Evolutionary conservation across 2,329 filamentous ascomycete genomes (phyloP).

Genomic region (Daldinia sp.): DNA sequence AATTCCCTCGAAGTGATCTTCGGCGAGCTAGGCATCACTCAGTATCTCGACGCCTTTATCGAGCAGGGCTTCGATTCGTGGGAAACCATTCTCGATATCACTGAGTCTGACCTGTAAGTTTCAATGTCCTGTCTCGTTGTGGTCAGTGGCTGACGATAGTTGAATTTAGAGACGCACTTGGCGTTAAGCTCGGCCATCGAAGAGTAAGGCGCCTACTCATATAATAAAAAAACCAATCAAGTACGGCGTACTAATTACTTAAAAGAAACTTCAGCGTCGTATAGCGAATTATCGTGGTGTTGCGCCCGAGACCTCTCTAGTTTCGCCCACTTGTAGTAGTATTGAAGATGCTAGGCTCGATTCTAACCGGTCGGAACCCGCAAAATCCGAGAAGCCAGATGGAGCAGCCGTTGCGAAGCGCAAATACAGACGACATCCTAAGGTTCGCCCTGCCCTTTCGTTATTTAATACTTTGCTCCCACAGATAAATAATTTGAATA

Average conservation of each 20-base stretch:
- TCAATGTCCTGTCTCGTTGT: not conserved
- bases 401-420: constrained; percentile 67
- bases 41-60: constrained; percentile 79
- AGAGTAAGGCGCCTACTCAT: constrained; percentile 66
- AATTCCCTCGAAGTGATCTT: constrained; percentile 74
- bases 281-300: constrained; percentile 80
- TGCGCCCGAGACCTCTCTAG: constrained; percentile 65
- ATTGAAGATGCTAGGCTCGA: constrained; percentile 69
- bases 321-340: constrained; percentile 61
- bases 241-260: constrained; percentile 33
- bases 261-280: constrained; percentile 82
- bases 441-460: constrained; percentile 61
- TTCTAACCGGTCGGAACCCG: constrained; percentile 61
- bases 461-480: constrained; percentile 3
- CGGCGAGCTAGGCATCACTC: constrained; percentile 80
- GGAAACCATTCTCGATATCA: constrained; percentile 86
- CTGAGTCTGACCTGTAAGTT: constrained; percentile 82
- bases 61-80: constrained; percentile 87
- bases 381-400: constrained; percentile 59
- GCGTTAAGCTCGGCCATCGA: constrained; percentile 83
- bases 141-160: constrained; percentile 35
- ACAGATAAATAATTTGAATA: constrained; percentile 4
- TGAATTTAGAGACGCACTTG: constrained; percentile 71
- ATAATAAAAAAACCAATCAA: not conserved
- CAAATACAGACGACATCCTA: constrained; percentile 83